Evolutionary conservation across 2,329 filamentous ascomycete species (phyloP), one percentile per base, ranked within the genome.

Genomic region (Aspergillus sojae): DNA sequence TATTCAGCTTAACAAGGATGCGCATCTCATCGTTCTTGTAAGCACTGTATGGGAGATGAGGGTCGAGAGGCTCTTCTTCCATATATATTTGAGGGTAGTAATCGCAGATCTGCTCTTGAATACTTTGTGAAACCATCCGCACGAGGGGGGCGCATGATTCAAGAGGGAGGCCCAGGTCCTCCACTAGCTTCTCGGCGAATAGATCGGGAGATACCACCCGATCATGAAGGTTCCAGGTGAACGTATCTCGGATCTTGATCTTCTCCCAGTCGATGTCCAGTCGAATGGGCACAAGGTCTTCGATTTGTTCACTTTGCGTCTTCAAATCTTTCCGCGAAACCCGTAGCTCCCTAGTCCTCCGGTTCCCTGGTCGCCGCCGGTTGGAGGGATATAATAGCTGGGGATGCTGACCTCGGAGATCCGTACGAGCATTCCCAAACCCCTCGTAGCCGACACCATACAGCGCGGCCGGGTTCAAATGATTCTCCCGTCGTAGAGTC

Each of bases 11-110:
- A 79, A 99, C 88, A 50, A 96, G 82, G 70, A 99, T 91, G 57
- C 95, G 91, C 94, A 99, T 97, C 81, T 99, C 95, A 75, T 99
- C 95, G 75, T 99, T 97, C 79, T 98, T 98, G 82, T 97, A 97
- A 7, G 95, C 94, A 45, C 86, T 89, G 75, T 98, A 98, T 0
- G 94, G 94, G 14, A 96, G 84, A 74, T 95, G 91, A 1, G 93
- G 91, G 72, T 99, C 94, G 54, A 97, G 84, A 0, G 94, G 88
- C 71, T 97, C 93, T 71, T 98, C 94, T 70, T 96, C 90, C 56
- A 94, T 91, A 61, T 89, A 95, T 28, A 95, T 89, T 71, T 96
- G 93, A 5, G 95, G 95, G 75, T 96, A 97, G 76, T 93, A 98
- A 76, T 98, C 95, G 71, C 89, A 88, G 57, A 98, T 85, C 79